Evolutionary conservation across 1,139 yeast species (phyloP).

Genomic region (Debaryomyces sp.): DNA sequence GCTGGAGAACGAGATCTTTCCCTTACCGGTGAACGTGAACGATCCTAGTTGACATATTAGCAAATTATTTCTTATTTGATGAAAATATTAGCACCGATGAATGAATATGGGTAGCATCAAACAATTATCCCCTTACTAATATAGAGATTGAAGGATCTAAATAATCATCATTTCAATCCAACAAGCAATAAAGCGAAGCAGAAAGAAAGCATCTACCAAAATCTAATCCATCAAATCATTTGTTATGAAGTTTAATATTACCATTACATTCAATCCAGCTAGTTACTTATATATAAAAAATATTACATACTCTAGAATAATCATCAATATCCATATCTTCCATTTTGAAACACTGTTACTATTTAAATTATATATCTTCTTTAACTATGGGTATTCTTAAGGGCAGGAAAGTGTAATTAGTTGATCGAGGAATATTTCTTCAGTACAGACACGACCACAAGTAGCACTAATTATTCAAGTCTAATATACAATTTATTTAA

Average conservation of each 20-base stretch:
- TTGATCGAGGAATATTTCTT: slow-evolving; percentile 6
- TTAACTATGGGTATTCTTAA: neutral
- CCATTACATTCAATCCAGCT: slow-evolving; percentile 7
- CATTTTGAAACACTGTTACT: slow-evolving; percentile 22
- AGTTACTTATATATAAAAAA: slow-evolving; percentile 5
- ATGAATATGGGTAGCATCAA: slow-evolving; percentile 10
- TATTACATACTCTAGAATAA: slow-evolving; percentile 51
- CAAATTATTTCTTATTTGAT: slow-evolving; percentile 13
- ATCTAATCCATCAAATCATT: neutral
- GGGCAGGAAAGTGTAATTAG: neutral
- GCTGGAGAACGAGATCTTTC: slow-evolving; percentile 38
- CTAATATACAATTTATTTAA: neutral
- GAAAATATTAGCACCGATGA: slow-evolving; percentile 5
- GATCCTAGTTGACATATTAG: slow-evolving; percentile 40
- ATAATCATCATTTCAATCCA: neutral
- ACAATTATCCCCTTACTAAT: neutral
- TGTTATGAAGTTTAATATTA: slow-evolving; percentile 4
- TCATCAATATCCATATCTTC: slow-evolving; percentile 60
- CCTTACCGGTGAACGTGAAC: slow-evolving; percentile 51
- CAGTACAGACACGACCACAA: slow-evolving; percentile 8
- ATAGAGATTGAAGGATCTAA: neutral
- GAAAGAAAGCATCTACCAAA: slow-evolving; percentile 3
- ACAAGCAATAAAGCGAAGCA: slow-evolving; percentile 3
- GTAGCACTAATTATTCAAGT: neutral
- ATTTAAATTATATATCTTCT: neutral